Conservation (phyloP, 345 rosid genomes). For the Populus euphratica region DNA sequence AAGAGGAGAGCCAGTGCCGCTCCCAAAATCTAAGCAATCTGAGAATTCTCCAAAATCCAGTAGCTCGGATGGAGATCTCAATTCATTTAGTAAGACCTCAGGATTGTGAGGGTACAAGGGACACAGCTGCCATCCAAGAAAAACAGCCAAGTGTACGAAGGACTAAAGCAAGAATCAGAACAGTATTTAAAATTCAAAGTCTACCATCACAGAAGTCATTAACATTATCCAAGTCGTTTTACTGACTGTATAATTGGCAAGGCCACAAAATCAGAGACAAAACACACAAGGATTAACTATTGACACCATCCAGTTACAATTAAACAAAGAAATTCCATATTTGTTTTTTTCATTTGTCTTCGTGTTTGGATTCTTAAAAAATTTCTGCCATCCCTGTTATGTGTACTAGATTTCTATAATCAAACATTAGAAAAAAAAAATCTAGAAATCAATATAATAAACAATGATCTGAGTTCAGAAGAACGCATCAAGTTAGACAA, state of each 20-base stretch:
- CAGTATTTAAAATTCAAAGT: neutral
- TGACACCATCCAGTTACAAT: neutral
- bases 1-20: slow-evolving; percentile 61
- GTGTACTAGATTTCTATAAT: neutral
- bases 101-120: slow-evolving; percentile 98
- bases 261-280: neutral
- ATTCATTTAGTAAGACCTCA: slow-evolving; percentile 84
- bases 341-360: neutral
- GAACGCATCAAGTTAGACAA: neutral
- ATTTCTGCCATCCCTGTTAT: neutral
- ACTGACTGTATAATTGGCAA: neutral
- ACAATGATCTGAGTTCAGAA: neutral
- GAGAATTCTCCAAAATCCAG: slow-evolving; percentile 98
- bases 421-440: neutral
- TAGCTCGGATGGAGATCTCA: slow-evolving; percentile 93
- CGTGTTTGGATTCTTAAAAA: neutral
- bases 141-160: slow-evolving; percentile 10
- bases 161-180: neutral
- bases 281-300: too few species aligned
- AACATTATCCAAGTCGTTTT: neutral
- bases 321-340: neutral
- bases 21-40: slow-evolving; percentile 83
- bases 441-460: neutral
- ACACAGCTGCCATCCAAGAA: slow-evolving; percentile 61
- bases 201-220: neutral